Evolutionary conservation across 176 grass and related monocot genomes (phyloP).

Genomic region (Pontederia crassipes): DNA sequence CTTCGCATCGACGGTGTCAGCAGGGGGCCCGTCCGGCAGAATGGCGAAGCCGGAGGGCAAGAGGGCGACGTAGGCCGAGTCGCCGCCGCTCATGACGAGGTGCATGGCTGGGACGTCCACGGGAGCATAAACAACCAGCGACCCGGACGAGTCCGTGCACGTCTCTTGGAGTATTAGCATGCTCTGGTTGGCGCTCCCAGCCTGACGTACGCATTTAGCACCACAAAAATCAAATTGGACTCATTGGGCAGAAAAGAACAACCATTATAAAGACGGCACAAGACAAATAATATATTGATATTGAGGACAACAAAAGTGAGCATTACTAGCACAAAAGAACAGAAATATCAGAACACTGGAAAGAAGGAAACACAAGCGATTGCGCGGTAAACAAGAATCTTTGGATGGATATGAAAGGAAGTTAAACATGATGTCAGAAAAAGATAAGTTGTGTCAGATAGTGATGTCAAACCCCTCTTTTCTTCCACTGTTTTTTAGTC

Average conservation of each 20-base stretch:
- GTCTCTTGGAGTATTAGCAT: constrained; percentile 94
- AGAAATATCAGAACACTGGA: no score
- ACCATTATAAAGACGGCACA: no score
- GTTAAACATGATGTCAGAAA: no score
- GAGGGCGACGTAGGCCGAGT: constrained; percentile 53
- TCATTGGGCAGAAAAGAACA: background rate
- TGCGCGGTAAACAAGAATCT: no score
- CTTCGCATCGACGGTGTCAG: background rate
- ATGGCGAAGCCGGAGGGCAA: constrained; percentile 72
- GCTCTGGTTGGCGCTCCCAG: constrained; percentile 47
- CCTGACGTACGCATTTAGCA: constrained; percentile 11
- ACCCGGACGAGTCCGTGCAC: constrained; percentile 55
- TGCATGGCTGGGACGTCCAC: constrained; percentile 89
- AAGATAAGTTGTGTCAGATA: no score
- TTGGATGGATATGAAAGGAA: no score
- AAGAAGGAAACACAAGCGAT: no score
- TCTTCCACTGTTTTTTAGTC: no score
- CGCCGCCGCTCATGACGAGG: constrained; percentile 66
- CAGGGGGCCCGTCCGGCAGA: constrained; percentile 33
- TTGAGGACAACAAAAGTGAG: no score
- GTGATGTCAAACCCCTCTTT: no score
- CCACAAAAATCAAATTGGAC: background rate
- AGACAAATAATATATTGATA: no score
- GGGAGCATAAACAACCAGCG: constrained; percentile 76
- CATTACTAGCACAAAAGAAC: no score